Evolutionary conservation across 192 early-diverging fungal species (phyloP).

Genomic region (Gaertneriomyces semiglobifer): DNA sequence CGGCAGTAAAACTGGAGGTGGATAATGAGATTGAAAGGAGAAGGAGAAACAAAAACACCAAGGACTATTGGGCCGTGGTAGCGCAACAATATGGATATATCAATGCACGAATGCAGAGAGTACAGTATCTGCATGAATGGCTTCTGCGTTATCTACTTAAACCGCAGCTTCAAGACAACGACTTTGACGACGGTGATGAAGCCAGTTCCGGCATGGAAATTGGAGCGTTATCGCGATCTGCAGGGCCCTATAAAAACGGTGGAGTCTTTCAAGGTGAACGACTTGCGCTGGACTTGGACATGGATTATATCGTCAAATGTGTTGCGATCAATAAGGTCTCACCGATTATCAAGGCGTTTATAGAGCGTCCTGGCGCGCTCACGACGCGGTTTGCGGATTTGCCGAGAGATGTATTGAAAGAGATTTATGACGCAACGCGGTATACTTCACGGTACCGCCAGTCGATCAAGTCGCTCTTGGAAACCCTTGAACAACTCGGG

Average conservation of each 20-base stretch:
- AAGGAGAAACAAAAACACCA: neutral
- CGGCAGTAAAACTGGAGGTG: neutral
- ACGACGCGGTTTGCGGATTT: conserved; percentile 4
- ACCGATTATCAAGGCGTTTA: conserved; percentile 13
- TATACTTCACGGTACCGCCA: neutral
- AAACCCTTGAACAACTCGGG: conserved; percentile 18
- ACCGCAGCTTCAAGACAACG: neutral
- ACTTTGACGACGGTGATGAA: neutral
- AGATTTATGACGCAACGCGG: neutral
- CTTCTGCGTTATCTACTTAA: conserved; percentile 2
- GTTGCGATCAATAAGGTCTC: neutral
- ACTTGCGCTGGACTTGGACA: no score
- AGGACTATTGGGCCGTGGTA: neutral
- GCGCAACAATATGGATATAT: conserved; percentile 41
- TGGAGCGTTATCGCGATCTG: neutral
- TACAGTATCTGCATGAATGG: conserved; percentile 37
- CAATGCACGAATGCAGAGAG: conserved; percentile 32
- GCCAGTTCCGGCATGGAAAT: neutral
- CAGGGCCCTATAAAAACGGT: conserved; percentile 16
- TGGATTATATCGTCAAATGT: neutral
- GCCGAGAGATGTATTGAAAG: neutral
- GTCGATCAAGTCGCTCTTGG: conserved; percentile 13
- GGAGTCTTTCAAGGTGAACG: conserved; percentile 7
- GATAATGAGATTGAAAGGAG: neutral
- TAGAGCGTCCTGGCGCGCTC: neutral